These are phyloP conservation scores for Pythium pyrilobum DNA, from an alignment of 352 stramenopile genomes.

Conservation along the genomic window DNA sequence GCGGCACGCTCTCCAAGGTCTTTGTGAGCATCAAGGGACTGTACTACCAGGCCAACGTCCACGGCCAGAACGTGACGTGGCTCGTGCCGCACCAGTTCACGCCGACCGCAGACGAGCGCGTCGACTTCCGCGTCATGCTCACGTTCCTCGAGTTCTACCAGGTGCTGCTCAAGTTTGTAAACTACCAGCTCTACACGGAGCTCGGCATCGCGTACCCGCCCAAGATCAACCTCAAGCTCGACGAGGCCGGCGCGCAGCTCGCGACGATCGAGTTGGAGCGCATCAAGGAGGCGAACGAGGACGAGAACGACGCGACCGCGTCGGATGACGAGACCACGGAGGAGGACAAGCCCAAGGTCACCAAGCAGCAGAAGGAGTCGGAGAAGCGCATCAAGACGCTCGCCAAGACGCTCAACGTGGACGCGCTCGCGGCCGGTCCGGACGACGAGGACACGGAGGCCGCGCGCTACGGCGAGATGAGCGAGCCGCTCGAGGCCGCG, in stretches of 20 bases:
- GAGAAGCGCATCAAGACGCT: constrained; percentile 84
- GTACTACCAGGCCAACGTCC: constrained; percentile 96
- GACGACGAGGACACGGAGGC: constrained; percentile 76
- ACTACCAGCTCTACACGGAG: constrained; percentile 97
- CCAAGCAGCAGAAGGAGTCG: constrained; percentile 83
- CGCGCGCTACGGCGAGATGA: constrained; percentile 78
- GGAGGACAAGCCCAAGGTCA: constrained; percentile 28
- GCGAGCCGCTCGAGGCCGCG: constrained; percentile 87
- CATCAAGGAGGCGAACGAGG: constrained; percentile 30
- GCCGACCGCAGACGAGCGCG: constrained; percentile 94
- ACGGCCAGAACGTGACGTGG: constrained; percentile 96
- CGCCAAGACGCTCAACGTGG: constrained; percentile 27
- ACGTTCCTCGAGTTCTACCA: constrained; percentile 99
- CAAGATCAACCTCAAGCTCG: constrained; percentile 82
- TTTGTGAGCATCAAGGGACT: constrained; percentile 99
- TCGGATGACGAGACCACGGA: constrained; percentile 24
- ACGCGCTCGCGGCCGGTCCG: constrained; percentile 37
- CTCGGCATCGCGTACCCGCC: constrained; percentile 94
- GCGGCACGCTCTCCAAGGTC: constrained; percentile 92
- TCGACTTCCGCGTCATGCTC: constrained; percentile 99
- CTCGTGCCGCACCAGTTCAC: constrained; percentile 98
- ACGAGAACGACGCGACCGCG: constrained; percentile 21
- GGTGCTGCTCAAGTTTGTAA: constrained; percentile 96
- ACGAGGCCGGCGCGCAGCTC: constrained; percentile 68
- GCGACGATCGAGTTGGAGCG: constrained; percentile 63